Evolutionary conservation across 2,329 filamentous ascomycete genomes (phyloP).

Genomic region (Ophiostoma montium): DNA sequence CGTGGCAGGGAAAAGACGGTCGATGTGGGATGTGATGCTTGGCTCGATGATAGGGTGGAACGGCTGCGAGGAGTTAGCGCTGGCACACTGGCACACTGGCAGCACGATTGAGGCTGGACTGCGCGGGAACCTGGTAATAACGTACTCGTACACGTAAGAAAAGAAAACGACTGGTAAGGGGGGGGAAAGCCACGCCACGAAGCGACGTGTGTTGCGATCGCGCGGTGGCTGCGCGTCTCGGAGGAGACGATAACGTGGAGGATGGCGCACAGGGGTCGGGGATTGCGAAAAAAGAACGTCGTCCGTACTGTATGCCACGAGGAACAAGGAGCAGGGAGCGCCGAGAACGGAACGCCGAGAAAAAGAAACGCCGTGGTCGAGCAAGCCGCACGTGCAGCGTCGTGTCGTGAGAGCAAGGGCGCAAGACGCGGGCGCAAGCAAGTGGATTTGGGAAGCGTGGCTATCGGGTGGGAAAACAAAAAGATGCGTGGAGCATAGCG

Average conservation of each 20-base stretch:
- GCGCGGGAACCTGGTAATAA: background rate
- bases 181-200: background rate
- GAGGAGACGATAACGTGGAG: background rate
- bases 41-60: no score
- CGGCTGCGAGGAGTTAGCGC: background rate
- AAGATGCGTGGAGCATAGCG: background rate
- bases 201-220: background rate
- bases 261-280: background rate
- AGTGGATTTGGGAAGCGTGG: conserved; percentile 1
- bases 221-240: background rate
- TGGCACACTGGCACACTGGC: no score
- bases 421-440: conserved; percentile 5
- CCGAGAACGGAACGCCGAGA: no score
- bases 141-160: background rate
- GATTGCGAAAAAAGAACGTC: background rate
- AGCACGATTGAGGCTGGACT: background rate
- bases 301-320: no score
- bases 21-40: no score
- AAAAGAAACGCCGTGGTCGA: background rate
- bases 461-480: conserved; percentile 3
- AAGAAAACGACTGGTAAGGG: no score
- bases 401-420: background rate
- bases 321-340: no score
- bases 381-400: background rate
- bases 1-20: no score